Percentiles rank a stretch among this genome's conserved stretches.
Evolutionary conservation across 345 rosid genomes (phyloP).

Genomic region (Boechera retrofracta): DNA sequence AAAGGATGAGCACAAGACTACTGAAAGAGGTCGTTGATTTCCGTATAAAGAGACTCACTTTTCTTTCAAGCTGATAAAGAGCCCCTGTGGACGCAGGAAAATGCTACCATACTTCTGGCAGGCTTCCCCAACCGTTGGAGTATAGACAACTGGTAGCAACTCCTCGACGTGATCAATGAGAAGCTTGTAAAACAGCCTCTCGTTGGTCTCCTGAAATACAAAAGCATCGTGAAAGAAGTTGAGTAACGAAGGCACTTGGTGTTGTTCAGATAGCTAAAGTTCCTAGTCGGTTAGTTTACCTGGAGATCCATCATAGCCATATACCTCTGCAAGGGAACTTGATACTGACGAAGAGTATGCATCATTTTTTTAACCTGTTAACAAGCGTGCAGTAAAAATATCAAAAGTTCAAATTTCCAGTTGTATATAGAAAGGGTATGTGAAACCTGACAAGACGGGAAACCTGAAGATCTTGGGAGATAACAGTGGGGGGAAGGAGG

Average conservation of each 20-base stretch:
- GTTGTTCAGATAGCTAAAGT: neutral
- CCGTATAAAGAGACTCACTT: constrained; percentile 53
- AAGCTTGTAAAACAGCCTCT: constrained; percentile 88
- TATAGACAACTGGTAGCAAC: constrained; percentile 91
- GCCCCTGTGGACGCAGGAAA: constrained; percentile 96
- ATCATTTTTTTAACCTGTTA: constrained; percentile 85
- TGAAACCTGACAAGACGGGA: constrained; percentile 14
- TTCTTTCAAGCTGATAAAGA: constrained; percentile 90
- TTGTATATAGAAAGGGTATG: neutral
- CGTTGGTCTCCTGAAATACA: constrained; percentile 77
- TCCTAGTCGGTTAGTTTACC: constrained; percentile 48
- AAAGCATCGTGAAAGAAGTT: constrained; percentile 8
- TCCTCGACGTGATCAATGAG: constrained; percentile 91
- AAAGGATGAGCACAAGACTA: constrained; percentile 20
- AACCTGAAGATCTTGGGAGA: constrained; percentile 94
- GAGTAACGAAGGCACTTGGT: neutral
- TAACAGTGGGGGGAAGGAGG: constrained; percentile 87
- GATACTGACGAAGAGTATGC: constrained; percentile 84
- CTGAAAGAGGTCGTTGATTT: constrained; percentile 1
- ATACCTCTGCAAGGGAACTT: constrained; percentile 90
- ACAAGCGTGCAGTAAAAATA: neutral
- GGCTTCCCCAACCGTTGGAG: constrained; percentile 99
- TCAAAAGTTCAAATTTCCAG: neutral
- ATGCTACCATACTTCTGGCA: constrained; percentile 98
- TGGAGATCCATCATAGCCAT: constrained; percentile 99